phyloP scores from a whole-genome alignment of 2,329 filamentous ascomycete species.

The Colletotrichum tabaci region DNA sequence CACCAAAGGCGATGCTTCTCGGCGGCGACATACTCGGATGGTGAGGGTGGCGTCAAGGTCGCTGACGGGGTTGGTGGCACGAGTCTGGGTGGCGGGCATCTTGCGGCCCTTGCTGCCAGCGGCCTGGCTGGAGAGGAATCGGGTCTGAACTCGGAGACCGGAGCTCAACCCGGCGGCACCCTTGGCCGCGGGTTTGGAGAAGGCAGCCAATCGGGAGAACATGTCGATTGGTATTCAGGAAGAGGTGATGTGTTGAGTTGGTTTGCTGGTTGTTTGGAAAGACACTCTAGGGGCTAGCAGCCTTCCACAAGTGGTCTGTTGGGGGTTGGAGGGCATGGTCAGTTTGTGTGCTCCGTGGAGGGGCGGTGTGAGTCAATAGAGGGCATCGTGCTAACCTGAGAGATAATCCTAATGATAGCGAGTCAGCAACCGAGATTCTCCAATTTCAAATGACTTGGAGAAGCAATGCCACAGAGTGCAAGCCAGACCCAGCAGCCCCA shows the following conservation, averaged over 20 bases:
- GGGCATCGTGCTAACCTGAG: slow-evolving; percentile 71
- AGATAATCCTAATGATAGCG: slow-evolving; percentile 75
- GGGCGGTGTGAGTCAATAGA: slow-evolving; percentile 62
- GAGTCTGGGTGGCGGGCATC: slow-evolving; percentile 71
- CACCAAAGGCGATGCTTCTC: neutral
- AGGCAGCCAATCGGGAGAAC: slow-evolving; percentile 71
- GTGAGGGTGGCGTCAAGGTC: slow-evolving; percentile 92
- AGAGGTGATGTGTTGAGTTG: slow-evolving; percentile 2
- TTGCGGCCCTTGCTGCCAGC: slow-evolving; percentile 79
- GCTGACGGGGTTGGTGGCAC: slow-evolving; percentile 75
- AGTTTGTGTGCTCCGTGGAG: slow-evolving; percentile 43
- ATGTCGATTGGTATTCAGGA: slow-evolving; percentile 58
- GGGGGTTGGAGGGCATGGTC: slow-evolving; percentile 46
- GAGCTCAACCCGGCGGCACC: slow-evolving; percentile 56
- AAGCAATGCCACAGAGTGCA: slow-evolving; percentile 7
- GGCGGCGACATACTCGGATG: slow-evolving; percentile 77
- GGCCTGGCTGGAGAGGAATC: slow-evolving; percentile 55
- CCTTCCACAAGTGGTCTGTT: slow-evolving; percentile 69
- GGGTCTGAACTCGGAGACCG: slow-evolving; percentile 52
- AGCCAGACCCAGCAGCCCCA: slow-evolving; percentile 15
- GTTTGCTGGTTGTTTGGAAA: slow-evolving; percentile 39
- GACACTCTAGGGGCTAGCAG: slow-evolving; percentile 62
- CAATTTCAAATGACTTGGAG: slow-evolving; percentile 1
- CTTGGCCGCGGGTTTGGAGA: slow-evolving; percentile 68
- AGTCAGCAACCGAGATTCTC: slow-evolving; percentile 57